A percentile compares a stretch with the other conserved stretches of the same genome.
phyloP scores from a whole-genome alignment of 2,329 filamentous ascomycete species.

The Xylaria sp. region DNA sequence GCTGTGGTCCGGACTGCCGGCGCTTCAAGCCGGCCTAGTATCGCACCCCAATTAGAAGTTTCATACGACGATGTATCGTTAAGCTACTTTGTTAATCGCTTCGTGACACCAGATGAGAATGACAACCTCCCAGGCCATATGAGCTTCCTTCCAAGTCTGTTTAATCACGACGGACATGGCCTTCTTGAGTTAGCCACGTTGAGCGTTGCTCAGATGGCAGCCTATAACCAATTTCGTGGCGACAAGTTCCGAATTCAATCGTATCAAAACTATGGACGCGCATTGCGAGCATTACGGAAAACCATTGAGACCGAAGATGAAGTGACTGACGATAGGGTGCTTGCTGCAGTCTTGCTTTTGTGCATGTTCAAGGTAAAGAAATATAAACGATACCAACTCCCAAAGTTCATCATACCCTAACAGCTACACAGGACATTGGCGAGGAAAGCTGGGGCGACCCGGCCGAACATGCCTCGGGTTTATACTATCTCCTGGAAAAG shows the following conservation, averaged over 20 bases:
- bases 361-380: slow-evolving; percentile 36
- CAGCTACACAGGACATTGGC: slow-evolving; percentile 32
- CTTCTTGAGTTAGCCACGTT: slow-evolving; percentile 35
- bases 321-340: slow-evolving; percentile 33
- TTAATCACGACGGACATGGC: slow-evolving; percentile 30
- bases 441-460: slow-evolving; percentile 35
- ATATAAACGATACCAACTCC: background rate
- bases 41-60: slow-evolving; percentile 22
- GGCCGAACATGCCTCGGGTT: slow-evolving; percentile 33
- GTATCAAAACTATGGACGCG: slow-evolving; percentile 37
- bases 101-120: slow-evolving; percentile 36
- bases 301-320: slow-evolving; percentile 33
- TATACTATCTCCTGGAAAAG: slow-evolving; percentile 38
- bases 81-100: slow-evolving; percentile 36
- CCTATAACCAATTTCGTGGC: slow-evolving; percentile 38
- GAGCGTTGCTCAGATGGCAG: slow-evolving; percentile 38
- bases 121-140: slow-evolving; percentile 35
- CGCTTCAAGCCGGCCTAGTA: slow-evolving; percentile 3
- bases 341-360: slow-evolving; percentile 35
- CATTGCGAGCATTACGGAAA: slow-evolving; percentile 28
- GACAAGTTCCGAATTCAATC: slow-evolving; percentile 33
- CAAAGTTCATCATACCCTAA: slow-evolving; percentile 19
- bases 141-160: slow-evolving; percentile 37
- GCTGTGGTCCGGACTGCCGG: background rate
- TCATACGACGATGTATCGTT: slow-evolving; percentile 37